phyloP scores from a whole-genome alignment of 108 stramenopile genomes.

The Schizochytrium sp. region DNA sequence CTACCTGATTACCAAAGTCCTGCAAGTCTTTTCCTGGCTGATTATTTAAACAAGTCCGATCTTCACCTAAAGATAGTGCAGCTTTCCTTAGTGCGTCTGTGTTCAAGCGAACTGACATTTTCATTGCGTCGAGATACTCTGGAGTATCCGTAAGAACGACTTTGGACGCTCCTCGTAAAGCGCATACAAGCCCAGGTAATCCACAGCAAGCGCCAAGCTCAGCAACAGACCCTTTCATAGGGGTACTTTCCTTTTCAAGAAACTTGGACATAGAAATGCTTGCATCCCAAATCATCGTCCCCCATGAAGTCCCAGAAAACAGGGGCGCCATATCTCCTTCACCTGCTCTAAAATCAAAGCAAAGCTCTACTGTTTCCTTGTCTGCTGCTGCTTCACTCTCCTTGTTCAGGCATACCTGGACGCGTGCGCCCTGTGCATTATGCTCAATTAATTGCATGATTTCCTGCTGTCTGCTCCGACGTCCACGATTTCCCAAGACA shows the following conservation, averaged over 20 bases:
- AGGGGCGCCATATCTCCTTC: constrained; percentile 23
- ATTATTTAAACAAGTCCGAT: too few relatives aligned
- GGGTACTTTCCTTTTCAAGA: not conserved
- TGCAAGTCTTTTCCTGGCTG: too few relatives aligned
- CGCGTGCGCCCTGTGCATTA: too few relatives aligned
- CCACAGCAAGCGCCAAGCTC: constrained; percentile 57
- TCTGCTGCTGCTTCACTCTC: too few relatives aligned
- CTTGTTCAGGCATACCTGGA: too few relatives aligned
- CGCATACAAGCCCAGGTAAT: not conserved
- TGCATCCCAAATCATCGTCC: constrained; percentile 54
- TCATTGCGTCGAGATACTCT: constrained; percentile 15
- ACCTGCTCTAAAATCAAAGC: constrained; percentile 7
- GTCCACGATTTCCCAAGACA: too few relatives aligned
- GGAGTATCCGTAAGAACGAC: constrained; percentile 13
- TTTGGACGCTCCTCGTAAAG: not conserved
- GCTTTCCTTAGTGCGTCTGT: not conserved
- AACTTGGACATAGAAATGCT: constrained; percentile 1
- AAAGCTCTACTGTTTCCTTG: not conserved
- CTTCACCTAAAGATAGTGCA: too few relatives aligned
- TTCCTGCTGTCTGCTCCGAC: too few relatives aligned
- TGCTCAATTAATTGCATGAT: too few relatives aligned
- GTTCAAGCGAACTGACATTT: not conserved
- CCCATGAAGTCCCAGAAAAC: constrained; percentile 28
- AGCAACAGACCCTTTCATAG: not conserved
- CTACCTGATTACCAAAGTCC: too few relatives aligned